A percentile compares a stretch with the other conserved stretches of the same genome.
Conservation (phyloP, 768 basidiomycete species). For the Mycena vitilis region DNA sequence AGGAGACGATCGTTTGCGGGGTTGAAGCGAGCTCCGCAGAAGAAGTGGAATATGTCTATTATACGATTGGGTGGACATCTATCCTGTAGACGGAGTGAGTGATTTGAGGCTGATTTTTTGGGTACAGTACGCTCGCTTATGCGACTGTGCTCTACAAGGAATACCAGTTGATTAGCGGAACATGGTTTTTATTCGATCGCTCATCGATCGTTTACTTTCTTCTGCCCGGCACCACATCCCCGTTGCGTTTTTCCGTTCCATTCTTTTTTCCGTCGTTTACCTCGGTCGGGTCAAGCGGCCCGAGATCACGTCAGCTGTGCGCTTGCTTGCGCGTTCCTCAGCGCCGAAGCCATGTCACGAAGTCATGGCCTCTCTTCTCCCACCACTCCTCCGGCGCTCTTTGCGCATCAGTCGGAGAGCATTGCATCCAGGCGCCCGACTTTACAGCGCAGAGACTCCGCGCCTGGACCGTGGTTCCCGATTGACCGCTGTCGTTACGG, state of each 20-base stretch:
- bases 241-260: too few relatives aligned
- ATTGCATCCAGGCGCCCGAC: background rate
- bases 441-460: background rate
- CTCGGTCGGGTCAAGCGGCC: background rate
- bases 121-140: too few relatives aligned
- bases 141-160: too few relatives aligned
- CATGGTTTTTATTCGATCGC: too few relatives aligned
- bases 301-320: background rate
- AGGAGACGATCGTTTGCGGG: slow-evolving; percentile 68
- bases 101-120: too few relatives aligned
- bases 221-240: too few relatives aligned
- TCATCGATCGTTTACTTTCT: too few relatives aligned
- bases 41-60: slow-evolving; percentile 78
- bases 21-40: slow-evolving; percentile 53
- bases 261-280: too few relatives aligned
- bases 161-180: too few relatives aligned
- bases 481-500: background rate
- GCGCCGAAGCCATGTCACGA: too few relatives aligned
- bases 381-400: slow-evolving; percentile 11
- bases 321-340: background rate
- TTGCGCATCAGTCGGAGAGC: background rate
- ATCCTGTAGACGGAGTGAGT: too few relatives aligned
- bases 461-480: background rate
- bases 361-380: slow-evolving; percentile 23
- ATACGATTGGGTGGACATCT: slow-evolving; percentile 73